Evolutionary conservation across 2,329 filamentous ascomycete genomes (phyloP), one percentile per base, ranked within the genome.

Genomic region (Ambrosiella xylebori): DNA sequence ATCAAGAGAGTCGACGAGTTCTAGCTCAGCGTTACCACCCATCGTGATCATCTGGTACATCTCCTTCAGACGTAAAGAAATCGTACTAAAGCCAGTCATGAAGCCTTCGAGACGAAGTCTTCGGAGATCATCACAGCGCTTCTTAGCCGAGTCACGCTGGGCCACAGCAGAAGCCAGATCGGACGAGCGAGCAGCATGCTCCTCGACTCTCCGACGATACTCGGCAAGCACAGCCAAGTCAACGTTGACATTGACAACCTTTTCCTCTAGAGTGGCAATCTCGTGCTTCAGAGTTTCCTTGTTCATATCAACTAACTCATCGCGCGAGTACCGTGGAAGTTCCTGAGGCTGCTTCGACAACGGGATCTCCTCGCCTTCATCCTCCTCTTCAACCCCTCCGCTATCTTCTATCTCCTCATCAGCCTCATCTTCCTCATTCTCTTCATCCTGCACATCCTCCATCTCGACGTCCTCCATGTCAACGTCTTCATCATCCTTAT

Each of bases 21-120:
- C 94, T 11, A 98, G 80, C 72, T 98, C 93, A 0, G 93, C 93
- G 65, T 98, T 98, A 58, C 93, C 93, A 61, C 93, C 93, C 89
- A 98, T 97, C 19, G 93, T 98, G 69, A 98, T 98, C 90, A 98
- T 96, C 69, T 98, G 93, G 73, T 98, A 98, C 93, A 98, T 98
- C 68, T 98, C 93, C 74, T 98, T 98, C 51, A 98, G 77, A 0
- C 91, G 86, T 27, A 96, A 76, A 1, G 91, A 97, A 70, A 98
- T 98, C 62, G 82, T 85, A 66, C 85, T 85, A 74, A 98, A 97
- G 44, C 94, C 93, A 68, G 94, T 88, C 90, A 97, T 97, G 78
- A 98, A 98, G 40, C 93, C 91, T 65, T 96, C 91, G 7, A 97
- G 76, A 37, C 93, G 87, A 54, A 95, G 76, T 12, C 88, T 86